Base-by-base conservation (phyloP, 2,329 filamentous ascomycete species). In the Pseudopyricularia cyperi region DNA sequence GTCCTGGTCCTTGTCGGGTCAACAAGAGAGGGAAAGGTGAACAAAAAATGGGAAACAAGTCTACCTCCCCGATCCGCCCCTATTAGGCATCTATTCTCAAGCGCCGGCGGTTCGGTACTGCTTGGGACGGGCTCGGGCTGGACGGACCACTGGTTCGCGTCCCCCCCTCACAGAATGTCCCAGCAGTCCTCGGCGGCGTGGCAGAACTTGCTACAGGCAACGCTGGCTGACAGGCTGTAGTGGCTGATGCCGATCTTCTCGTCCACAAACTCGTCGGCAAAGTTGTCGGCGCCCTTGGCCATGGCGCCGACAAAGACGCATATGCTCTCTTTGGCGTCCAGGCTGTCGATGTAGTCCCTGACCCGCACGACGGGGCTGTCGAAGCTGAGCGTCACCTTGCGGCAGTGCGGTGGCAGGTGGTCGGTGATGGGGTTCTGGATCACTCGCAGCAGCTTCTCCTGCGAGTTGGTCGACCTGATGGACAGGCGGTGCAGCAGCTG, bases 161-260 rank as follows among this genome's bases (percentile, higher is more conserved):
- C 37, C 37, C 37, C n/a, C n/a, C n/a, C 46, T 76, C 82, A 98
- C 62, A 96, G 79, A 60, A 98, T 87, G 64, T 88, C 83, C 93
- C 93, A 98, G 34, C 85, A 85, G 67, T 98, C 93, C 71, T 98
- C 93, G 44, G 90, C 91, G 39, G 91, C 93, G 69, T 98, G 93
- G 70, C 93, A 97, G 75, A 98, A 97, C 70, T 97, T 98, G 80
- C 91, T 96, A 77, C 93, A 98, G 44, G 93, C 91, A 56, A 98
- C 93, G 73, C 91, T 97, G 55, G 93, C 93, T 63, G 89, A 95
- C 57, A 98, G 77, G 64, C 90, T 95, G 77, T 87, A 98, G 69
- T 96, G 95, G 76, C 91, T 97, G 72, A 98, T 97, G 61, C 87
- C 89, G 65, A 98, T 97, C 63, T 94, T 88, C 71, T 98, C 93